Evolutionary conservation across 2,329 filamentous ascomycete genomes (phyloP).

Genomic region (Phaeosphaeriaceae sp.): DNA sequence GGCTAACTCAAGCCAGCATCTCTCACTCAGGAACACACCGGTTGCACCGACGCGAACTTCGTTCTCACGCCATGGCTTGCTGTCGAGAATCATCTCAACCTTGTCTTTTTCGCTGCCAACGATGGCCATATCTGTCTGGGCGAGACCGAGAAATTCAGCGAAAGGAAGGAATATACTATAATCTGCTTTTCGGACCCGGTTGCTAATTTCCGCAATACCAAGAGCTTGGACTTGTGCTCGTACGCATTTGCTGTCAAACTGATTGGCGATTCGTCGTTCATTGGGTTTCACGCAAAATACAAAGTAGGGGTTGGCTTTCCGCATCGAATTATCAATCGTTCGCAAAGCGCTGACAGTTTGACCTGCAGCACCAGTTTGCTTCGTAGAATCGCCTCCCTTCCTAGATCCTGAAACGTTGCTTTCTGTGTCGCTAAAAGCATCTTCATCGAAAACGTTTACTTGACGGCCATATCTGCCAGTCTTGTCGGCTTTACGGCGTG

Average conservation of each 20-base stretch:
- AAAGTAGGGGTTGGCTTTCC: slow-evolving; percentile 91
- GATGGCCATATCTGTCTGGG: slow-evolving; percentile 81
- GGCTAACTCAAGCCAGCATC: slow-evolving; percentile 91
- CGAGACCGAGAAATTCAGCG: slow-evolving; percentile 88
- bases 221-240: slow-evolving; percentile 93
- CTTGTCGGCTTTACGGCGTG: slow-evolving; percentile 73
- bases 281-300: slow-evolving; percentile 98
- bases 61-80: slow-evolving; percentile 89
- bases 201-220: slow-evolving; percentile 95
- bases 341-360: slow-evolving; percentile 91
- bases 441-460: slow-evolving; percentile 52
- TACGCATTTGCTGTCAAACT: slow-evolving; percentile 99
- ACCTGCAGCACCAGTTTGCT: slow-evolving; percentile 85
- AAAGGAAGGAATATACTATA: slow-evolving; percentile 97
- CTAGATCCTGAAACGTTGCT: slow-evolving; percentile 52
- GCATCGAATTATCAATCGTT: slow-evolving; percentile 86
- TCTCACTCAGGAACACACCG: slow-evolving; percentile 92
- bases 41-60: slow-evolving; percentile 91
- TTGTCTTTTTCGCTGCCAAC: slow-evolving; percentile 94
- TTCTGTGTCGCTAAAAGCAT: slow-evolving; percentile 53
- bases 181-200: slow-evolving; percentile 88
- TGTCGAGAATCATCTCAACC: slow-evolving; percentile 87
- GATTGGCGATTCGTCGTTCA: slow-evolving; percentile 94
- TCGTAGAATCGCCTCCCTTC: slow-evolving; percentile 39
- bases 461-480: slow-evolving; percentile 55